Evolutionary conservation across 495 filamentous ascomycete species (phyloP), one percentile per base, ranked within the genome.

Genomic region (Daldinia concentrica): DNA sequence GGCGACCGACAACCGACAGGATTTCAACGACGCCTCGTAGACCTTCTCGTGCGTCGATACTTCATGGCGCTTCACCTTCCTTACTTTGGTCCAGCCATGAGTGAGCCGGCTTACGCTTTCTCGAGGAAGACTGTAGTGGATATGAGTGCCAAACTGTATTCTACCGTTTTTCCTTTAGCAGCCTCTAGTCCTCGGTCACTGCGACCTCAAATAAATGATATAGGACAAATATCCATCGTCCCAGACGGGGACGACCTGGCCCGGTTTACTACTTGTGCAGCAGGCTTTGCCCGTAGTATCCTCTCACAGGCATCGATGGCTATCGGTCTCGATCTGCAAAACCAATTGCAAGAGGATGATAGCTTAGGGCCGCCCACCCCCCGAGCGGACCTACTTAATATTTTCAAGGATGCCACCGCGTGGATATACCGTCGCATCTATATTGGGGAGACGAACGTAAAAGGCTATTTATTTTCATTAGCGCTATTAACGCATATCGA

Each of bases 371-470:
- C 81, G 4, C 77, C 79, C 0, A 71, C 74, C 26, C 68, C 85
- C 0, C 81, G 86, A 11, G 76, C 76, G 0, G 86, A 89, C 64
- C 68, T 90, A 22, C 62, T 88, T 1, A 59, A 76, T 2, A 77
- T 86, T 3, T 7, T 89, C 3, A 73, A 81, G 0, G 82, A 89
- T 27, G 80, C 83, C 0, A 81, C 80, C 41, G 58, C 58, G 4
- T 88, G 83, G 83, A 34, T 59, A 0, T 73, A 85, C 72, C 64
- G 64, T 9, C 78, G 75, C 34, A 79, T 89, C 4, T 51, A 80
- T 41, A 79, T 77, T 2, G 88, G 87, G 3, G 84, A 89, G 74
- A 87, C 83, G 0, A 89, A 88, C 67, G 77, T 85, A n/a, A 90
- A 89, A 64, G 85, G 83, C 0, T 85, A 84, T 48, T 43, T 90